Evolutionary conservation across 306 rosid genomes (phyloP), one percentile per base, ranked within the genome.

Genomic region (Phaseolus lunatus): DNA sequence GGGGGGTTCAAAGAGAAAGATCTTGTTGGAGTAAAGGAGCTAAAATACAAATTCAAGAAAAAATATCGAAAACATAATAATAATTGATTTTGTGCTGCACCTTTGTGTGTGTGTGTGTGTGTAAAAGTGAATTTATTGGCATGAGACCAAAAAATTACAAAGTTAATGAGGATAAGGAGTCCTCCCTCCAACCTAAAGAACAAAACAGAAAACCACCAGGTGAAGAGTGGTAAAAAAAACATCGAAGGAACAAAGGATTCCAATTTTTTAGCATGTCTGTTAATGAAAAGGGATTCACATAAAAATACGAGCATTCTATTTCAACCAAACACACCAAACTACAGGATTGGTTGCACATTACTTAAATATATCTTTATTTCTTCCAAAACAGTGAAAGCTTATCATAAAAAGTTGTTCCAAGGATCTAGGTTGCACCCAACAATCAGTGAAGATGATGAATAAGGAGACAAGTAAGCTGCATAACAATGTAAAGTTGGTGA

Each of bases 351-450:
- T 23, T 37, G 33, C 56, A 4, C 15, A 15, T 7, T 52, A 37
- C 65, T 65, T 65, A 20, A 76, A n/a, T 66, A 9, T 65, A 52
- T 52, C 73, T 76, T 65, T 39, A 50, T 23, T 22, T 35, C 54
- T 65, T 22, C 27, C 80, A 64, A 76, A 76, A 65, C 52, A 43
- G 11, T 22, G 27, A 49, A 64, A 63, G 41, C 80, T 63, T 15
- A 45, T 63, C 39, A 49, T 10, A 48, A 0, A 31, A 27, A 4
- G 18, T 39, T 62, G 24, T 49, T 64, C 53, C 64, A 33, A 16
- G 53, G 50, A 64, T 35, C 73, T 64, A 39, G 14, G 65, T 63
- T 64, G 80, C 20, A 35, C 65, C 53, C 13, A 65, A 7, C 72
- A 50, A 50, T 20, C 20, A 13, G 10, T 14, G 53, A 65, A 66